Evolutionary conservation across 2,329 filamentous ascomycete genomes (phyloP), one percentile per base, ranked within the genome.

Genomic region (Chrysoporthe cubensis): DNA sequence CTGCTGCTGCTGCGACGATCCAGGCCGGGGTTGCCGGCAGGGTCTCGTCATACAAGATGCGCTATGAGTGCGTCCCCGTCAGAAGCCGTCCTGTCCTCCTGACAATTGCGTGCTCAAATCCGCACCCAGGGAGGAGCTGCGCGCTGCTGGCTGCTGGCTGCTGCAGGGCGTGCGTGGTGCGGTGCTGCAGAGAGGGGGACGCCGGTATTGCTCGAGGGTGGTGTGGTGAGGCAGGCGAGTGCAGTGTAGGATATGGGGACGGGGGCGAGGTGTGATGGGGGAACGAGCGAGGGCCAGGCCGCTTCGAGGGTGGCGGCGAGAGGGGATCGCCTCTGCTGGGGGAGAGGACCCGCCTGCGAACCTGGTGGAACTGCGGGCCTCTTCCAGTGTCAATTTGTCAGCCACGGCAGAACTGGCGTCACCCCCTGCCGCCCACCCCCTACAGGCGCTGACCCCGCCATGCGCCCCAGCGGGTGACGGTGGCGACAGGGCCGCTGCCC

Each of bases 371-470:
- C 69, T 72, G 73, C 72, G 71, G 66, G 26, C 37, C 37, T 40
- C 48, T 46, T 57, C 60, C 60, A 70, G 62, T 68, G 69, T 71
- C 65, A 73, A 75, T 74, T 75, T 74, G 74, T 75, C 69, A 74
- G 71, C 71, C 34, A 40, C 32, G 64, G 64, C 59, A 3, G 43
- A 40, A 21, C 14, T 52, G 50, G 50, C 11, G 60, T 9, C 46
- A 57, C 54, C 6, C 54, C 54, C 54, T 57, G 34, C n/a, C 16
- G 2, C 3, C 18, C 32, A 57, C 54, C 2, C 54, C 32, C 32
- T 34, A 3, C 32, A 40, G 32, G 34, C 32, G 54, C 54, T 57
- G 54, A 57, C 54, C 54, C 54, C 54, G 34, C 54, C 34, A 40
- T 40, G 54, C 34, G 26, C 26, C 26, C 50, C 50, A 13, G 21